phyloP scores from a whole-genome alignment of 192 early-diverging fungal species.

The Chytriomyces confervae region DNA sequence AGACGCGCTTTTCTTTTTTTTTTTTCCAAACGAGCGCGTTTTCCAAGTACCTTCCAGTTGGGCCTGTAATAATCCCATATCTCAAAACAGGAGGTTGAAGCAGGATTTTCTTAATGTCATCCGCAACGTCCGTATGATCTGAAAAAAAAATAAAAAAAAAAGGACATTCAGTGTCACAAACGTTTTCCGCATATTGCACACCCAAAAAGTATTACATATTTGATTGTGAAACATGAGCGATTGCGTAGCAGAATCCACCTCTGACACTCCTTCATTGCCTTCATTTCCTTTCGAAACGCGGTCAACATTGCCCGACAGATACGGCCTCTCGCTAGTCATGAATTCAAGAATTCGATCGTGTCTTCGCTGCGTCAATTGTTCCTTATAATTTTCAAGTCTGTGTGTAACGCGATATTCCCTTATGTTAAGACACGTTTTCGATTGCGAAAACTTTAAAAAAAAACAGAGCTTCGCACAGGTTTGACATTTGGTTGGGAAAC shows the following conservation, averaged over 20 bases:
- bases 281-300: slow-evolving; percentile 5
- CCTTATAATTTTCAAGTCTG: slow-evolving; percentile 28
- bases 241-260: neutral
- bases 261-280: neutral
- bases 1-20: neutral
- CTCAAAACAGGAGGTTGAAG: slow-evolving; percentile 26
- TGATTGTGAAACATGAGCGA: slow-evolving; percentile 23
- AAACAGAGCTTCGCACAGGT: neutral
- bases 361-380: slow-evolving; percentile 16
- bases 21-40: slow-evolving; percentile 10
- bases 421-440: no score
- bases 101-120: slow-evolving; percentile 1
- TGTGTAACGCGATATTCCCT: neutral
- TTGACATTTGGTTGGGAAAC: slow-evolving; percentile 9
- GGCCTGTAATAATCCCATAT: slow-evolving; percentile 28
- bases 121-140: slow-evolving; percentile 23
- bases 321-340: slow-evolving; percentile 25
- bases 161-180: neutral
- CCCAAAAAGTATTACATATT: neutral
- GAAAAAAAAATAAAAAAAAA: neutral
- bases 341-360: slow-evolving; percentile 31
- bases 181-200: neutral
- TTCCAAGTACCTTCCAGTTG: slow-evolving; percentile 19
- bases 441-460: no score
- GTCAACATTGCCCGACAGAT: neutral